phyloP scores from a whole-genome alignment of 768 basidiomycete species.

The Imleria badia region DNA sequence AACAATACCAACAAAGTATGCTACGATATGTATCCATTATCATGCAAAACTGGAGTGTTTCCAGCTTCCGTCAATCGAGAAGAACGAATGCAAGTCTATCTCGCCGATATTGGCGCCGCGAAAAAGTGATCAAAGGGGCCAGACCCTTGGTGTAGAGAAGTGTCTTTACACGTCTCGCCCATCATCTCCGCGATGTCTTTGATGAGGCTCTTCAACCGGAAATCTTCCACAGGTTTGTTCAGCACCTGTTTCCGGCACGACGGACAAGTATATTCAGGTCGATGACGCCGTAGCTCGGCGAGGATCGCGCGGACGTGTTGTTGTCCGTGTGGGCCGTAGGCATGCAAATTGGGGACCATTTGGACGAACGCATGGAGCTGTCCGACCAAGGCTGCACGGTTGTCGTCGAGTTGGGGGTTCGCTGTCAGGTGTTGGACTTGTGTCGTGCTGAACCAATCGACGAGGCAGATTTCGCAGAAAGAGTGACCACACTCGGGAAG shows the following conservation, averaged over 20 bases:
- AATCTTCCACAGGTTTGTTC: constrained; percentile 57
- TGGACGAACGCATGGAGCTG: constrained; percentile 22
- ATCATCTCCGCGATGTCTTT: constrained; percentile 46
- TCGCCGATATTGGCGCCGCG: constrained; percentile 6
- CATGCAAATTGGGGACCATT: constrained; percentile 22
- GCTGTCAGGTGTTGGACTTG: constrained; percentile 48
- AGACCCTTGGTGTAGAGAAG: neutral
- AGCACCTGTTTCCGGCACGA: constrained; percentile 55
- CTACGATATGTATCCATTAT: neutral
- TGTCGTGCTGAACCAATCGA: constrained; percentile 51
- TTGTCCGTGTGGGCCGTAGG: constrained; percentile 15
- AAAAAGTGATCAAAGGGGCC: constrained; percentile 53
- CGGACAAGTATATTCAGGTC: constrained; percentile 66
- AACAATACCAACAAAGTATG: neutral
- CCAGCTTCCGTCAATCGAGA: neutral
- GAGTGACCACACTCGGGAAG: constrained; percentile 68
- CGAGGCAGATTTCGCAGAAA: constrained; percentile 62
- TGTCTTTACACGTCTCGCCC: constrained; percentile 41
- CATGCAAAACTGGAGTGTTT: neutral
- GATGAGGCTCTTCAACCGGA: constrained; percentile 57
- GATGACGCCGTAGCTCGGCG: constrained; percentile 25
- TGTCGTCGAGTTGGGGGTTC: constrained; percentile 45
- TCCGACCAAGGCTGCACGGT: constrained; percentile 20
- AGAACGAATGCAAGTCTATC: neutral
- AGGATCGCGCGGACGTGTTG: constrained; percentile 20